These are phyloP conservation scores for Boletus vinaceobasis DNA, from an alignment of 768 basidiomycete species.

Conservation along the genomic window DNA sequence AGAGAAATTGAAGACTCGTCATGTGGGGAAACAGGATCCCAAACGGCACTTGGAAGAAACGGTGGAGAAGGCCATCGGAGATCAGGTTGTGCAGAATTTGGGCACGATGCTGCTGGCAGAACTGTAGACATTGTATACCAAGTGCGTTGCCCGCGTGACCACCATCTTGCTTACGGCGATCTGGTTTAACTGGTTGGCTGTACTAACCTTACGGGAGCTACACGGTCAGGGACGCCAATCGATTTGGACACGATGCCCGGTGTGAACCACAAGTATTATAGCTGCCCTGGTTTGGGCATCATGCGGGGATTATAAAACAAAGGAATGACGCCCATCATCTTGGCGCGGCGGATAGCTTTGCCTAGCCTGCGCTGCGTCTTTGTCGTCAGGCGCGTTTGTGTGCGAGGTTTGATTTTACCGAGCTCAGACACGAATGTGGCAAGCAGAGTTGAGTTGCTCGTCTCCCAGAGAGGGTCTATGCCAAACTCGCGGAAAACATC, in stretches of 20 bases:
- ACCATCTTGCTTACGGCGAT: not conserved
- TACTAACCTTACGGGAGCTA: not conserved
- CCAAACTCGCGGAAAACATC: slow-evolving; percentile 72
- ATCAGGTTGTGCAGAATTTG: slow-evolving; percentile 93
- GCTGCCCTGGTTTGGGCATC: slow-evolving; percentile 20
- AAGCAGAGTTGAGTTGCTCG: slow-evolving; percentile 58
- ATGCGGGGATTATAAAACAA: slow-evolving; percentile 32
- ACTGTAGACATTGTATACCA: slow-evolving; percentile 44
- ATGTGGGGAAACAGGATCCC: slow-evolving; percentile 97
- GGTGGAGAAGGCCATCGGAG: slow-evolving; percentile 96
- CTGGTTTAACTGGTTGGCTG: not conserved
- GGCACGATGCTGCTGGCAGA: slow-evolving; percentile 95
- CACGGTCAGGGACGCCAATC: slow-evolving; percentile 10
- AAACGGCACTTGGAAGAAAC: slow-evolving; percentile 97
- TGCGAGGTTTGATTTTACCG: slow-evolving; percentile 76
- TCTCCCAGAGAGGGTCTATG: slow-evolving; percentile 72
- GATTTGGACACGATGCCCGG: not conserved
- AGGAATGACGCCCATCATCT: slow-evolving; percentile 88
- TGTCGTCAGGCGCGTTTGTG: slow-evolving; percentile 67
- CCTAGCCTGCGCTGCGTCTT: slow-evolving; percentile 75
- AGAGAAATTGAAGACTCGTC: slow-evolving; percentile 94
- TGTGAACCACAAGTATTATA: not conserved
- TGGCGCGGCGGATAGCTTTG: slow-evolving; percentile 84
- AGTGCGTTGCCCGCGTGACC: not conserved
- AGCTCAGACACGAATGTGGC: slow-evolving; percentile 62